Evolutionary conservation across 768 basidiomycete genomes (phyloP), one percentile per base, ranked within the genome.

Genomic region (Mycena galopus): DNA sequence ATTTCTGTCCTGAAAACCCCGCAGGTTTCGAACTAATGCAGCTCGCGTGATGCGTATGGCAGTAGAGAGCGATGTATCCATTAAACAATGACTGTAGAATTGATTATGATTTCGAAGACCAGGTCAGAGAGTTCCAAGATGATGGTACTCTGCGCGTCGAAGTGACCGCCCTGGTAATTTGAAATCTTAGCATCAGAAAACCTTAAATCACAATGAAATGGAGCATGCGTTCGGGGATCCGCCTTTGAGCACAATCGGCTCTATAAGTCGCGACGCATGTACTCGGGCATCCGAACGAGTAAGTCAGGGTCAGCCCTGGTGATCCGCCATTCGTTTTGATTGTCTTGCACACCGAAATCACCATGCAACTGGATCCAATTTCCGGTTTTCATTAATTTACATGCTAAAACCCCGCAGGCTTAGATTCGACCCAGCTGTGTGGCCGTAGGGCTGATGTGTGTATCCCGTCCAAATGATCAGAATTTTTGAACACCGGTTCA

Each of bases 151-250:
- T 67, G 10, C 63, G 63, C 7, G 77, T 74, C 19, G 61, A 73
- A 21, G 58, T 74, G 10, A 75, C 74, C 3, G 66, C 69, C 29
- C 70, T 78, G 17, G 72, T 77, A 55, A 71, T 78, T 6, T 78
- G 77, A 77, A 77, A 75, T 42, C 53, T 78, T 16, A 71, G 71
- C 47, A 44, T 67, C 71, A 21, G 25, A 55, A 8, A 33, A 65
- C 12, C 47, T 39, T 5, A 50, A 71, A 3, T n/a, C 57, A 65
- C 35, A 32, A 50, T 77, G 44, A 73, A 64, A 63, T 77, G 76
- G 76, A 74, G 76, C 58, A 72, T 62, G 23, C 74, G 71, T 21
- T 75, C 75, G 17, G 33, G 75, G 21, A 23, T 73, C 5, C 67
- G 75, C n/a, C 59, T 76, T 19, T 76, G 56, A 71, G 75, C 11